Conservation (phyloP, 352 stramenopile species). For the Globisporangium abappressorium region DNA sequence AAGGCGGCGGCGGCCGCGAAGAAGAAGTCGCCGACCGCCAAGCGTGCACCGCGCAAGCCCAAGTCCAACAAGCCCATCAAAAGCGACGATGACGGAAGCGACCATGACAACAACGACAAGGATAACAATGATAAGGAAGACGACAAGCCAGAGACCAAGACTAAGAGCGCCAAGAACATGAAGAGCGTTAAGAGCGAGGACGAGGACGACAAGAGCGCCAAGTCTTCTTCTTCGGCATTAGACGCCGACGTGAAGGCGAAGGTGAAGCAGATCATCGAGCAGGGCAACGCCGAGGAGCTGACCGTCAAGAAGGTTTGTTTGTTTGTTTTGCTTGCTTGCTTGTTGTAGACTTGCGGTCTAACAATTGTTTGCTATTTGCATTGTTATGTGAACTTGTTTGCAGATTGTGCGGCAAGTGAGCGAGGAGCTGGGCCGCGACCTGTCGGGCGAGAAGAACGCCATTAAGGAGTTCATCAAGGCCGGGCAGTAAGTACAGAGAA, state of each 20-base stretch:
- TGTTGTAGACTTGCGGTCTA: not conserved
- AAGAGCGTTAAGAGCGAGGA: conserved; percentile 15
- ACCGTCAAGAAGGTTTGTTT: conserved; percentile 76
- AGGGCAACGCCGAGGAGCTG: conserved; percentile 71
- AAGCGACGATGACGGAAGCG: not conserved
- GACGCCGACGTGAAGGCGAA: conserved; percentile 53
- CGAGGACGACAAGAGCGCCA: conserved; percentile 13
- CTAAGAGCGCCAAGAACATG: conserved; percentile 19
- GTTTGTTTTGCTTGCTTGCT: not conserved
- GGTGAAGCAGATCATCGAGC: conserved; percentile 75
- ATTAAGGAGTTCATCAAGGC: conserved; percentile 81
- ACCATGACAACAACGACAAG: not conserved
- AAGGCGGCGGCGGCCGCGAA: conserved; percentile 10
- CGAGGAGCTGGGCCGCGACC: conserved; percentile 58
- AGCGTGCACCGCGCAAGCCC: conserved; percentile 10
- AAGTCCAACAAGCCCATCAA: conserved; percentile 16
- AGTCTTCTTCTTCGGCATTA: conserved; percentile 21
- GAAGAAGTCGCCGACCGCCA: conserved; percentile 27
- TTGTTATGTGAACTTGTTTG: conserved; percentile 1
- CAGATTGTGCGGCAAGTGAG: conserved; percentile 76
- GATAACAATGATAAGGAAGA: conserved; percentile 3
- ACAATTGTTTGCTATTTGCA: not conserved
- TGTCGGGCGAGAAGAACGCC: conserved; percentile 67
- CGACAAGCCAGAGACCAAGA: conserved; percentile 10
- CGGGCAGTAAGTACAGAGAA: conserved; percentile 15